Conservation (phyloP, 768 basidiomycete species). For the Tylopilus vinaceipallidus region DNA sequence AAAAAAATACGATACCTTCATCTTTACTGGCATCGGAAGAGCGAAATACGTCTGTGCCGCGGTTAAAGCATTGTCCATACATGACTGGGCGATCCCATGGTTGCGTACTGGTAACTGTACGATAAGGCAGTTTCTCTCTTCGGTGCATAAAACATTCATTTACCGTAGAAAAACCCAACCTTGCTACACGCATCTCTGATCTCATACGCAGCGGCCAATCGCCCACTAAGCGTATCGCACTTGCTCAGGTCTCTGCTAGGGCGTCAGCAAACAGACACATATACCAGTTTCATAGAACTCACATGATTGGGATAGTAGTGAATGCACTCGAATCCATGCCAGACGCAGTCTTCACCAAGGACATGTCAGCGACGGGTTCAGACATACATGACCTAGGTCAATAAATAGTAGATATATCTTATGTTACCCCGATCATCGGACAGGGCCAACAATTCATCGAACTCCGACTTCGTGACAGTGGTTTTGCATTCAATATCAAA, state of each 20-base stretch:
- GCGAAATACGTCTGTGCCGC: constrained; percentile 63
- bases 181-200: constrained; percentile 75
- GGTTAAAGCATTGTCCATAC: constrained; percentile 45
- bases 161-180: constrained; percentile 86
- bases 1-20: constrained; percentile 45
- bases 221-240: constrained; percentile 28
- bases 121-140: not conserved
- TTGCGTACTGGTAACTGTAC: constrained; percentile 56
- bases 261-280: not conserved
- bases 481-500: too few relatives aligned
- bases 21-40: constrained; percentile 59
- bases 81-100: constrained; percentile 62
- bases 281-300: not conserved
- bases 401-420: too few relatives aligned
- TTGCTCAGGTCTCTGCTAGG: constrained; percentile 20
- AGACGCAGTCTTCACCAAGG: constrained; percentile 20
- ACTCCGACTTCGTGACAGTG: too few relatives aligned
- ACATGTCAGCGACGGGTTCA: constrained; percentile 19
- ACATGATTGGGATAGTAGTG: constrained; percentile 28
- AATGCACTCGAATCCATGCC: constrained; percentile 20
- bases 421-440: too few relatives aligned
- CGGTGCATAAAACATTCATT: constrained; percentile 1
- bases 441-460: too few relatives aligned
- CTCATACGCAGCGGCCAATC: constrained; percentile 48
- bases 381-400: too few relatives aligned